These are phyloP conservation scores for Inonotus hispidus DNA, from an alignment of 1,284 basidiomycete species.

Conservation along the genomic window DNA sequence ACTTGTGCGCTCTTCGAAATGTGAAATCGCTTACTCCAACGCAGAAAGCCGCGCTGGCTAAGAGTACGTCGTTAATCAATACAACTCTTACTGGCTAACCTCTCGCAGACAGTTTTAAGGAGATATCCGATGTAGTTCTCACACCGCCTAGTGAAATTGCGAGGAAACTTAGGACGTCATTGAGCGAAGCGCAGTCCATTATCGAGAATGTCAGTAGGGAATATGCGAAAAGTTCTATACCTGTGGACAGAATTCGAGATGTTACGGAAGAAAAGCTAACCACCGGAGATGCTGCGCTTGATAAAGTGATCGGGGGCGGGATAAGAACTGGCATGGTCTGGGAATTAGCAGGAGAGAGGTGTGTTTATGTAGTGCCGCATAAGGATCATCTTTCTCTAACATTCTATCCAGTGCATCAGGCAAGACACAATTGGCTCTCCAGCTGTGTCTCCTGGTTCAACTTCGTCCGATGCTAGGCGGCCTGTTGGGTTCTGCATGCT, in stretches of 20 bases:
- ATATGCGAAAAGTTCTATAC: slow-evolving; percentile 30
- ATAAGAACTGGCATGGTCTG: slow-evolving; percentile 72
- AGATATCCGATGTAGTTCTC: slow-evolving; percentile 45
- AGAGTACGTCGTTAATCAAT: slow-evolving; percentile 2
- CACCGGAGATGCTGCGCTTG: slow-evolving; percentile 65
- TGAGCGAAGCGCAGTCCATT: slow-evolving; percentile 43
- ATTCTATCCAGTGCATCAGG: slow-evolving; percentile 65
- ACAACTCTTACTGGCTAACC: slow-evolving; percentile 13
- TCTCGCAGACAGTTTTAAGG: slow-evolving; percentile 24
- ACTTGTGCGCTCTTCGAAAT: background rate
- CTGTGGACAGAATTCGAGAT: slow-evolving; percentile 34
- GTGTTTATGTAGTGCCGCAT: slow-evolving; percentile 18
- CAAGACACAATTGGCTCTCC: slow-evolving; percentile 82
- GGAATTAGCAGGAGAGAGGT: slow-evolving; percentile 88
- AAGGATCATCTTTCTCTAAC: background rate
- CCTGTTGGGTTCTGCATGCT: slow-evolving; percentile 58
- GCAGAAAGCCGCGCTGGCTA: slow-evolving; percentile 9
- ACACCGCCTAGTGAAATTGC: slow-evolving; percentile 44
- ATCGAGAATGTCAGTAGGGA: slow-evolving; percentile 42
- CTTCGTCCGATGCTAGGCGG: slow-evolving; percentile 49
- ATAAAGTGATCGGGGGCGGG: slow-evolving; percentile 68
- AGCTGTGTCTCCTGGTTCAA: slow-evolving; percentile 73
- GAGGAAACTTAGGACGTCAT: slow-evolving; percentile 46
- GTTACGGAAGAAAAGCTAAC: slow-evolving; percentile 46
- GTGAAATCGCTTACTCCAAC: slow-evolving; percentile 3